Percentiles rank a stretch among this genome's conserved stretches.
phyloP scores from a whole-genome alignment of 1,284 basidiomycete genomes.

The Trametes sp. region DNA sequence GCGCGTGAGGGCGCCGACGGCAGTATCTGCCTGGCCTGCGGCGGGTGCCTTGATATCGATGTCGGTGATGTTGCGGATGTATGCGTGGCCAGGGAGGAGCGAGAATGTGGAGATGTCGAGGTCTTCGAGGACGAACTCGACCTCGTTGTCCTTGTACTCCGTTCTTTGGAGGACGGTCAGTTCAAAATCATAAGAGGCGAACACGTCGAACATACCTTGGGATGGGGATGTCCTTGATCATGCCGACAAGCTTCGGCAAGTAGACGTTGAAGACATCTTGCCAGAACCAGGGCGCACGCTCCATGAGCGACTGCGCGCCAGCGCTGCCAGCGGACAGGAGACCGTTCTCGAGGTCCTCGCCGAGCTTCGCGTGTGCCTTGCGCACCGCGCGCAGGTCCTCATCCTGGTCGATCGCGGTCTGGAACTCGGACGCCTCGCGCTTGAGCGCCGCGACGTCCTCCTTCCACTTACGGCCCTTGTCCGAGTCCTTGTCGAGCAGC shows the following conservation, averaged over 20 bases:
- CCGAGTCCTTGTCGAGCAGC: constrained; percentile 52
- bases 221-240: constrained; percentile 65
- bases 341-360: constrained; percentile 54
- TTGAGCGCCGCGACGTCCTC: constrained; percentile 53
- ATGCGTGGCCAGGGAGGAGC: constrained; percentile 72
- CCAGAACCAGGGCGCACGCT: constrained; percentile 75
- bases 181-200: not conserved
- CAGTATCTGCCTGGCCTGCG: constrained; percentile 47
- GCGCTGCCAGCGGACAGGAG: constrained; percentile 48
- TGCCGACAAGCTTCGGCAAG: constrained; percentile 55
- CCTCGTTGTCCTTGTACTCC: constrained; percentile 68
- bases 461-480: constrained; percentile 58
- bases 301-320: constrained; percentile 57
- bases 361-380: constrained; percentile 56
- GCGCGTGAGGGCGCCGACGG: constrained; percentile 68
- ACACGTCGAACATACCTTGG: constrained; percentile 56
- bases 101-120: constrained; percentile 69
- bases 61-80: constrained; percentile 76
- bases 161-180: constrained; percentile 49
- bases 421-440: constrained; percentile 51
- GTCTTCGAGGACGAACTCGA: constrained; percentile 77
- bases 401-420: constrained; percentile 54
- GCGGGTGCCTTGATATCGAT: constrained; percentile 65
- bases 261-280: constrained; percentile 75
- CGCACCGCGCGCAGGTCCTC: constrained; percentile 53